Base-by-base conservation (phyloP, 257 asterid species). In the Scutellaria barbata region DNA sequence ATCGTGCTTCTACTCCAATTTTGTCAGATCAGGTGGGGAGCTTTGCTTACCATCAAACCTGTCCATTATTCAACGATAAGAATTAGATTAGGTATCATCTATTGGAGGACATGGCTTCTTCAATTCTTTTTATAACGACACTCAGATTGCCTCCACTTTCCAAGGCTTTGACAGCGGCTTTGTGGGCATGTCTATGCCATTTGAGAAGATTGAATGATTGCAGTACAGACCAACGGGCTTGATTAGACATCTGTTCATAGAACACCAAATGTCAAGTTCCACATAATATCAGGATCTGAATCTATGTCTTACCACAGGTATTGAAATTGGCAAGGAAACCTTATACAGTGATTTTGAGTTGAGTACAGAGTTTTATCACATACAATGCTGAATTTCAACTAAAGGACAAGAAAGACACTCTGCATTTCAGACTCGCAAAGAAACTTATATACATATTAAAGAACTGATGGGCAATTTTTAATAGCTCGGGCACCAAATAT, bases 191-290 rank as follows among this genome's bases (percentile, higher is more conserved):
- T 60, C 80, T 88, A 42, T 94, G 96, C 96, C 90, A 87, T 71
- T 91, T 91, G 54, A 94, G 91, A 48, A 94, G 86, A 83, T 89
- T 91, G 86, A 85, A 91, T 6, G 96, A 79, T 77, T 94, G 99
- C 78, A 94, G 80, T 46, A 94, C 90, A 3, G 96, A 88, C 97
- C 99, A 91, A 76, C 97, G 90, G 33, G 99, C 99, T 89, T 91
- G 99, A 81, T 89, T 94, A 45, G 99, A 89, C 97, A 91, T 94
- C 97, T 94, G 71, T 10, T 41, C 13, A 54, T 33, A 45, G 35
- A 53, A 59, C 5, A 17, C 12, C 10, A 0, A 18, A 42, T 57
- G 52, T 73, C 51, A 72, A 42, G 37, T 48, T 66, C 43, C 18
- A 40, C 8, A 39, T 4, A 8, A 13, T 8, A 7, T 10, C 35